Percentiles rank a stretch among this genome's conserved stretches.
These are phyloP conservation scores for Geranium rotundifolium DNA, from an alignment of 345 rosid genomes.

Conservation along the genomic window DNA sequence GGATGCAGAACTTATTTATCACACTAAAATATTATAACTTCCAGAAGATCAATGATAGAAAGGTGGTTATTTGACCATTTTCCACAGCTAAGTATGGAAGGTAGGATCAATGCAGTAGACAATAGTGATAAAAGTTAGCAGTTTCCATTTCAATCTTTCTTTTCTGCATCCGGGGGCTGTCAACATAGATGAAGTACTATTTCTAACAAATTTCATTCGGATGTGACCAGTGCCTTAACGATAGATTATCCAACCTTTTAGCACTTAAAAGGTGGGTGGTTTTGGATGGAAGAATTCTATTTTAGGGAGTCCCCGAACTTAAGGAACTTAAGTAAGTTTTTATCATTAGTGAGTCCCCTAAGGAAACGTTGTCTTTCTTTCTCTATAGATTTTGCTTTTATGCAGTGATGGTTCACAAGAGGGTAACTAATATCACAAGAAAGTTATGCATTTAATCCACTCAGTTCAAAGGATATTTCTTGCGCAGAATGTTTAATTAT, in stretches of 20 bases:
- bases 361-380: background rate
- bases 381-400: background rate
- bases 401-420: background rate
- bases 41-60: background rate
- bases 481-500: background rate
- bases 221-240: background rate
- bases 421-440: background rate
- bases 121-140: too few species aligned
- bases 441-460: background rate
- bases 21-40: background rate
- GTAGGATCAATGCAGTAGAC: background rate
- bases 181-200: background rate
- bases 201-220: background rate
- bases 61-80: background rate
- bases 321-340: background rate
- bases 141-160: background rate
- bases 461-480: background rate
- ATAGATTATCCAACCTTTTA: background rate
- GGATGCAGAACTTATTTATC: background rate
- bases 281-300: background rate
- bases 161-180: background rate
- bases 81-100: background rate
- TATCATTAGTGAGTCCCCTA: too few species aligned
- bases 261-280: background rate
- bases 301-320: background rate